Base-by-base conservation (phyloP, 2,329 filamentous ascomycete species). In the Arthrobotrys conoides region DNA sequence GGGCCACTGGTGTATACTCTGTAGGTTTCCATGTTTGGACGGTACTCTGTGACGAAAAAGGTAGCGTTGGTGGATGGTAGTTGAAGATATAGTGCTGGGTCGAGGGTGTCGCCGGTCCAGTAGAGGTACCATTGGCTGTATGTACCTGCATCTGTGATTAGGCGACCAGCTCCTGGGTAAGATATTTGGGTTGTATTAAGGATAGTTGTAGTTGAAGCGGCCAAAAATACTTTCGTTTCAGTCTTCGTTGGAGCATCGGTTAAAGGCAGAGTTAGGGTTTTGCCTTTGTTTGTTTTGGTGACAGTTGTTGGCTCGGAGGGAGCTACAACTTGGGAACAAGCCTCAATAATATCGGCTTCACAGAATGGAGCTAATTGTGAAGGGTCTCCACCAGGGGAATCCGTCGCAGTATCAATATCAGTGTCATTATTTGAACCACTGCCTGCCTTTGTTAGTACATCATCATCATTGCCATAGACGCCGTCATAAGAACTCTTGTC, bases 71-170 rank as follows among this genome's bases (percentile, higher is more conserved):
- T 61, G 14, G 65, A 59, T 9, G 38, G 24, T 18, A 49, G 18
- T 18, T 49, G 49, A 16, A 76, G 72, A 41, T 66, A 66, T 5
- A 76, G 59, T 3, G 66, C 33, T 3, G 72, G 48, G n/a, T 64
- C 65, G 12, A 63, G 24, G 14, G 51, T 10, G 18, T 70, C 36
- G 36, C 22, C 49, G 9, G 49, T 41, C 72, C 72, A 71, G 16
- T 66, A 76, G 20, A 76, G 41, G 18, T 66, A 67, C 72, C 72
- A 76, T n/a, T 48, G 38, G 3, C 30, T 59, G 59, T 76, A 76
- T 9, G 41, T 61, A 22, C 72, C 66, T 1, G 65, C 59, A 38
- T 76, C 72, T 12, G 41, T 41, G 2, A 46, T 14, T 9, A 76
- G 24, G 0, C 44, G 38, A 8, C 66, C 66, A 3, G 66, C 70